Evolutionary conservation across 169 alveolate genomes (phyloP).

Genomic region (Eimeria tenella): DNA sequence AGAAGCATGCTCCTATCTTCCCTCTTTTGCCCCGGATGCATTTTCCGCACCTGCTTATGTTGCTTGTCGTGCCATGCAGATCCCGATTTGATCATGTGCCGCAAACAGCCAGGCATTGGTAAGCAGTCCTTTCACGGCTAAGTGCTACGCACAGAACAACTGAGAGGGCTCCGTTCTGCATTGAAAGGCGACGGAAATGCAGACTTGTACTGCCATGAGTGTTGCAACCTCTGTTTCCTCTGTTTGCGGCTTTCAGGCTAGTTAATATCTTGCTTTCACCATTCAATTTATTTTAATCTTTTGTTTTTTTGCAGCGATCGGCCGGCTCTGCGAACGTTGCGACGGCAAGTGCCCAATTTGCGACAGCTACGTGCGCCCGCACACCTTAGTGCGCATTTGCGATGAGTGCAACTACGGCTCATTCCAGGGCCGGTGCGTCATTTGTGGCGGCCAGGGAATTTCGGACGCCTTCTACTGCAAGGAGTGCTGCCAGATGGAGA

Average conservation of each 20-base stretch:
- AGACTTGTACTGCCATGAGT: background rate
- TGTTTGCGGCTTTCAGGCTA: background rate
- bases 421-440: constrained; percentile 98
- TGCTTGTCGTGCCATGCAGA: constrained; percentile 74
- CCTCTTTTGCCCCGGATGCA: background rate
- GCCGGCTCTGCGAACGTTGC: constrained; percentile 97
- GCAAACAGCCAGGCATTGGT: constrained; percentile 99
- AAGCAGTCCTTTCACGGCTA: background rate
- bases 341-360: constrained; percentile 99
- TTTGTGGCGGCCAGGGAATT: constrained; percentile 99
- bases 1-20: background rate
- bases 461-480: constrained; percentile 99
- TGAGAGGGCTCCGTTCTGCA: too few species aligned
- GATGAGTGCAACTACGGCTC: constrained; percentile 99
- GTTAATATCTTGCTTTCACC: background rate
- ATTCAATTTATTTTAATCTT: background rate
- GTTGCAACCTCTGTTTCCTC: background rate
- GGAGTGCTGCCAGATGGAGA: constrained; percentile 98
- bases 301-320: constrained; percentile 91
- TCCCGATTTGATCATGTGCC: constrained; percentile 99
- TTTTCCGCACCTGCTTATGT: background rate
- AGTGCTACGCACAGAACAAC: too few species aligned
- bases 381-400: constrained; percentile 97
- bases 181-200: background rate
- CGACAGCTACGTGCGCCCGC: constrained; percentile 99